A percentile compares a stretch with the other conserved stretches of the same genome.
phyloP scores from a whole-genome alignment of 768 basidiomycete genomes.

The Wakefieldia striispora region DNA sequence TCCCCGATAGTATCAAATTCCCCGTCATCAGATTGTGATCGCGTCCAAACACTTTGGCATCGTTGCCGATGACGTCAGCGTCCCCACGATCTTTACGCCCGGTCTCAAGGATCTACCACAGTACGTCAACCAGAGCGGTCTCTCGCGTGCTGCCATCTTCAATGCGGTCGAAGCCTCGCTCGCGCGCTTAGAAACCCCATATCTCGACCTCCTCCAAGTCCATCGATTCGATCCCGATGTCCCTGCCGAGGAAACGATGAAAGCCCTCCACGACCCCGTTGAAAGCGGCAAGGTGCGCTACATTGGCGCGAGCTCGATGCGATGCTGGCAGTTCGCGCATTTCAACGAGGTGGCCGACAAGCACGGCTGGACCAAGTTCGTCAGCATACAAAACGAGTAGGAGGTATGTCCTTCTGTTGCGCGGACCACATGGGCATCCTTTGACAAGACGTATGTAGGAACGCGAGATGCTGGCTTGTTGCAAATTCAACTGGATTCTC shows the following conservation, averaged over 20 bases:
- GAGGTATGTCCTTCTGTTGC: too few relatives aligned
- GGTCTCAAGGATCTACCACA: conserved; percentile 4
- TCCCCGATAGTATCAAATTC: conserved; percentile 27
- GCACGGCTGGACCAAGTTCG: conserved; percentile 47
- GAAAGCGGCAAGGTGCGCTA: conserved; percentile 51
- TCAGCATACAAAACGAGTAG: conserved; percentile 58
- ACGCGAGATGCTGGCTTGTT: conserved; percentile 44
- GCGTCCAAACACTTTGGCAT: conserved; percentile 17
- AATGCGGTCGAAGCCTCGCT: conserved; percentile 38
- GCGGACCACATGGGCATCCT: too few relatives aligned
- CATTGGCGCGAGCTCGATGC: conserved; percentile 48
- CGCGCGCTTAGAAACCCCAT: conserved; percentile 35
- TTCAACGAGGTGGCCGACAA: conserved; percentile 44
- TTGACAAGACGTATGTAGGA: conserved; percentile 33
- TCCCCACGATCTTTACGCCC: neutral
- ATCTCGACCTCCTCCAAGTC: conserved; percentile 44
- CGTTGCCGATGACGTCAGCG: conserved; percentile 8
- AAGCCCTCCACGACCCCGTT: conserved; percentile 49
- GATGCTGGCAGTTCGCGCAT: conserved; percentile 43
- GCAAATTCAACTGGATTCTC: conserved; percentile 44
- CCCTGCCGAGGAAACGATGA: conserved; percentile 46
- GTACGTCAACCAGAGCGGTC: conserved; percentile 34
- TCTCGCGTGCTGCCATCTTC: conserved; percentile 37
- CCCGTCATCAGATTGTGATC: too few relatives aligned
- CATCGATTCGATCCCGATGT: conserved; percentile 40